Conservation (phyloP, 2,329 filamentous ascomycete genomes). For the Epichloe gansuensis region DNA sequence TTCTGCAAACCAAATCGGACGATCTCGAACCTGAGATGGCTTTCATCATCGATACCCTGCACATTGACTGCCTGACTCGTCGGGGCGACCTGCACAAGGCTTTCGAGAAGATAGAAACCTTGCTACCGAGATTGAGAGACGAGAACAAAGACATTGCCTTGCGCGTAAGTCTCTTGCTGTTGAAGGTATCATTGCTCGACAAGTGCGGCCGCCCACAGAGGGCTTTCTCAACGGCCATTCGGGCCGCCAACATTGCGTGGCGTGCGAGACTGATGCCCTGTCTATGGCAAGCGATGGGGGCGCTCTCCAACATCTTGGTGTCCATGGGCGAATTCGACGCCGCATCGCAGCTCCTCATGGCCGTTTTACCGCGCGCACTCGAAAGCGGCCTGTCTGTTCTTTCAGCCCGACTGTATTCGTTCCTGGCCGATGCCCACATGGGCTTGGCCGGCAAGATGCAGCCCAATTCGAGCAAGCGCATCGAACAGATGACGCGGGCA, state of each 20-base stretch:
- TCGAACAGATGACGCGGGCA: constrained; percentile 45
- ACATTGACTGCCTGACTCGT: constrained; percentile 38
- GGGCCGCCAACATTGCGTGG: constrained; percentile 63
- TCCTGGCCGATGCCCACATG: constrained; percentile 66
- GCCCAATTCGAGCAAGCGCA: constrained; percentile 30
- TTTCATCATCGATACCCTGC: constrained; percentile 37
- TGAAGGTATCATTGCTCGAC: constrained; percentile 60
- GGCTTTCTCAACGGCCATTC: constrained; percentile 63
- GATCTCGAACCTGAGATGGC: constrained; percentile 40
- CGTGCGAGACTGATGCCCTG: constrained; percentile 53
- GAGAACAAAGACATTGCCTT: constrained; percentile 45
- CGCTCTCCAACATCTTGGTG: constrained; percentile 55
- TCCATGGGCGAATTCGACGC: constrained; percentile 58
- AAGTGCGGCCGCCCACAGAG: constrained; percentile 56
- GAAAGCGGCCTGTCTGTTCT: constrained; percentile 54
- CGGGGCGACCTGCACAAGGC: constrained; percentile 35
- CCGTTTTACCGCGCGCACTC: constrained; percentile 61
- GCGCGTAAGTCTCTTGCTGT: constrained; percentile 56
- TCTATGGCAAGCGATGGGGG: constrained; percentile 60
- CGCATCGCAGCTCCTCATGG: constrained; percentile 49
- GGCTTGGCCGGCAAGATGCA: constrained; percentile 52
- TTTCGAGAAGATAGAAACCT: constrained; percentile 32
- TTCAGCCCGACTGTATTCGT: constrained; percentile 52
- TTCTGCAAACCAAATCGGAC: constrained; percentile 37
- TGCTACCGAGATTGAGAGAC: constrained; percentile 29